Evolutionary conservation across 2,329 filamentous ascomycete species (phyloP), one percentile per base, ranked within the genome.

Genomic region (Fusarium sp.): DNA sequence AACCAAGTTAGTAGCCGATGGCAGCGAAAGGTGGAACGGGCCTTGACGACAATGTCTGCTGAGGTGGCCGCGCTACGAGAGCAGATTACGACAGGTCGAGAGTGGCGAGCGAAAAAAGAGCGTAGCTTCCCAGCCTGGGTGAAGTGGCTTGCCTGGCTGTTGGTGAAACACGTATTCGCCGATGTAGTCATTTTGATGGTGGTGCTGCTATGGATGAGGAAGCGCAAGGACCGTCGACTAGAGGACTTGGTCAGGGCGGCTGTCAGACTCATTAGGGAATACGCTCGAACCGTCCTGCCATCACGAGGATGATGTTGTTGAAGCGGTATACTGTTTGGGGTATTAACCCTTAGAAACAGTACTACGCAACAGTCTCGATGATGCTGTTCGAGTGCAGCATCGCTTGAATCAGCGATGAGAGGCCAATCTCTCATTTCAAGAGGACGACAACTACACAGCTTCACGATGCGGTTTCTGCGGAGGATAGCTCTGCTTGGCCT

Each of bases 1-100:
- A 57, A 64, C 15, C 67, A 56, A 10, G 77, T 76, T 34, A 79
- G 77, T 15, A 81, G 80, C 59, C 88, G 86, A 70, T 97, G 93
- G 92, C 88, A 91, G 47, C 88, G 86, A 58, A 88, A 91, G 68
- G 89, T 98, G 61, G 94, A 98, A 78, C 85, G 88, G 39, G 91
- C 92, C 22, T 83, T 98, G 53, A 91, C 94, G 53, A 91, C 93
- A 69, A 88, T 98, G 78, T 96, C 93, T 6, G 91, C 93, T 13
- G 95, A 99, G 77, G 87, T 99, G 29, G 93, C 95, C 1, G 95
- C 95, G 1, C 78, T 98, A 61, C 86, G 95, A 32, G 95, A 99
- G 77, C 93, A 98, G 73, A 90, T 98, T 67, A 90, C 92, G 50
- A 85, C 87, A 0, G 88, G 91, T 0, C 83, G 91, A 11, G 86